phyloP scores from a whole-genome alignment of 2,329 filamentous ascomycete species.

The Trichoderma breve region DNA sequence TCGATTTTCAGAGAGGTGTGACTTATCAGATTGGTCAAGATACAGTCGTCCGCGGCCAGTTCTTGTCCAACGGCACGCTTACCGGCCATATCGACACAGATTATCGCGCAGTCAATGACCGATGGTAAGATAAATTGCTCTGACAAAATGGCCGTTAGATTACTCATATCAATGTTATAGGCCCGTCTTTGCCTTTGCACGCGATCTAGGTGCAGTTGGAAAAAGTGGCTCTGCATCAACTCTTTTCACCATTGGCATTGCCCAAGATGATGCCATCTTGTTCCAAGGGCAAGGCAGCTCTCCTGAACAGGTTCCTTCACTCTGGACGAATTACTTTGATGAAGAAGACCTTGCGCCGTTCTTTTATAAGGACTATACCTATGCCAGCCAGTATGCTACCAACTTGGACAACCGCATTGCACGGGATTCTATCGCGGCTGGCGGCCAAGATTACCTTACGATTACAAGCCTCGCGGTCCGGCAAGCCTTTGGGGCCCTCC shows the following conservation, averaged over 20 bases:
- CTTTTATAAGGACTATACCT: slow-evolving; percentile 71
- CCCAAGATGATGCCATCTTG: slow-evolving; percentile 73
- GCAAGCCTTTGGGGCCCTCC: slow-evolving; percentile 75
- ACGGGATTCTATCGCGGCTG: slow-evolving; percentile 62
- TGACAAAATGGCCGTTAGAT: neutral
- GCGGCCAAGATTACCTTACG: slow-evolving; percentile 69
- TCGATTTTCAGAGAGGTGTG: slow-evolving; percentile 37
- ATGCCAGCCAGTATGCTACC: slow-evolving; percentile 55
- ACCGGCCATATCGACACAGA: slow-evolving; percentile 61
- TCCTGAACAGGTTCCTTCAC: slow-evolving; percentile 61
- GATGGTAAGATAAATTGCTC: slow-evolving; percentile 32
- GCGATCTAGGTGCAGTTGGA: slow-evolving; percentile 53
- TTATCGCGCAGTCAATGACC: slow-evolving; percentile 48
- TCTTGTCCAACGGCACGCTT: slow-evolving; percentile 61
- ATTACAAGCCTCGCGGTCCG: slow-evolving; percentile 77
- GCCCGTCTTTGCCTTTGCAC: slow-evolving; percentile 78
- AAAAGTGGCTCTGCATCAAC: slow-evolving; percentile 39
- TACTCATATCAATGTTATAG: slow-evolving; percentile 32
- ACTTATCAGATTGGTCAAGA: slow-evolving; percentile 72
- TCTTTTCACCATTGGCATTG: slow-evolving; percentile 73
- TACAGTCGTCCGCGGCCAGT: slow-evolving; percentile 61
- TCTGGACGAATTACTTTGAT: slow-evolving; percentile 71
- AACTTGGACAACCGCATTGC: slow-evolving; percentile 70
- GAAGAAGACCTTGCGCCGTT: slow-evolving; percentile 64
- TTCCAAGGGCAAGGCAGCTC: slow-evolving; percentile 68